Base-by-base conservation (phyloP, 1,284 basidiomycete genomes). In the Microbotryum violaceum region DNA sequence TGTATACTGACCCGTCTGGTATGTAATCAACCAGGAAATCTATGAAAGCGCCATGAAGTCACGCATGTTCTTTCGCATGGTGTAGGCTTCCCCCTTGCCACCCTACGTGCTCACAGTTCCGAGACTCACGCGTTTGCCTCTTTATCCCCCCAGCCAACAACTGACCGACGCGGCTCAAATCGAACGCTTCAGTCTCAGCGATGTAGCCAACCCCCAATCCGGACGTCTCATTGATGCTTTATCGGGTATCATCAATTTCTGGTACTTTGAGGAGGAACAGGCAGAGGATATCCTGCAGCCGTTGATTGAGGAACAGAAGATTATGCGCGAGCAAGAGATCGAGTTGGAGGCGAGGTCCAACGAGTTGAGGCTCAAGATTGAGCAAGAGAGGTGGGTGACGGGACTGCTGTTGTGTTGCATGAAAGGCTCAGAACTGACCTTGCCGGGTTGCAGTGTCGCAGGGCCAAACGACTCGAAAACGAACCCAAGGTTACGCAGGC, bases 181-280 rank as follows among this genome's bases (percentile, higher is more conserved):
- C 53, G 80, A 83, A 63, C 84, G 86, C 73, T 92, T 93, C 74
- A 84, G 80, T 64, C 78, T 87, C 55, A 82, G 80, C 65, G 91
- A 94, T 70, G 74, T 94, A 10, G 79, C 80, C 54, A 79, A 80
- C 52, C 91, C 91, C 1, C 85, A 88, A 29, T 77, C 83, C 23
- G 80, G 83, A 42, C 82, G 90, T 27, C 87, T 89, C 0, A 79
- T 85, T 18, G 79, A 81, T 54, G 79, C 88, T 49, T 80, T 96
- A 61, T 89, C 88, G 47, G 91, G 87, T 0, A 86, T 96, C 65
- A 86, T 93, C 78, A 96, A 96, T 76, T 91, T 92, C 75, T 83
- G 90, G 73, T 90, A 90, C 75, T 94, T 93, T 74, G 85, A 84
- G 31, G 84, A 87, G 67, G 85, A 89, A 68, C 85, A 85, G 70